phyloP scores from a whole-genome alignment of 2,329 filamentous ascomycete species.

The Trichoderma hamatum region DNA sequence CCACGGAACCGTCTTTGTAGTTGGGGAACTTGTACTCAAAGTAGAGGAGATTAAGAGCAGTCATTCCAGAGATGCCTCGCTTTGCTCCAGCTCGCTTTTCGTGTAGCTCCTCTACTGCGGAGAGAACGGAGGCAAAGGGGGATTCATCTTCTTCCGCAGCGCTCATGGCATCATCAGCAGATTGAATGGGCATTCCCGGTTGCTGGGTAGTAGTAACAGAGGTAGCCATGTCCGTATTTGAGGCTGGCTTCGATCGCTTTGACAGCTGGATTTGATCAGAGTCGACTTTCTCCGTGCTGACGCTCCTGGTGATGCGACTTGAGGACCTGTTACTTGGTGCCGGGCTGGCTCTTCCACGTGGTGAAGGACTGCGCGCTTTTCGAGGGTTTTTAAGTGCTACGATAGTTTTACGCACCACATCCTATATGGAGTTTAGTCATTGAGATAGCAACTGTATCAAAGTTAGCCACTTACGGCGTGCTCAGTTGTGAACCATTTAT shows the following conservation, averaged over 20 bases:
- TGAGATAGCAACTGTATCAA: not conserved
- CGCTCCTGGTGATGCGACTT: conserved; percentile 25
- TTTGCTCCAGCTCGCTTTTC: conserved; percentile 26
- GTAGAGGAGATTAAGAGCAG: conserved; percentile 39
- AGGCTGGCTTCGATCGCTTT: conserved; percentile 12
- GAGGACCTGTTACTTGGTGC: conserved; percentile 26
- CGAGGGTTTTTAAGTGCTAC: conserved; percentile 33
- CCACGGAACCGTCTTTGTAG: conserved; percentile 33
- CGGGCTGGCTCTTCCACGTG: conserved; percentile 28
- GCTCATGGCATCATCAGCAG: conserved; percentile 6
- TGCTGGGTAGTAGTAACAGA: not conserved
- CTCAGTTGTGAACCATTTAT: conserved; percentile 50
- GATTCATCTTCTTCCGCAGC: conserved; percentile 27
- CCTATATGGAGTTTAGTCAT: conserved; percentile 31
- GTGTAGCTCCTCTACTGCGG: conserved; percentile 34
- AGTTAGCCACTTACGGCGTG: conserved; percentile 44
- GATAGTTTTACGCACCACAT: conserved; percentile 33
- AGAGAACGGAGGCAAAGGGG: conserved; percentile 37
- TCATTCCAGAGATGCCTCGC: conserved; percentile 31
- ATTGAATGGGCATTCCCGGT: not conserved
- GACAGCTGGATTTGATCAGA: not conserved
- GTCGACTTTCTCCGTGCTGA: conserved; percentile 27
- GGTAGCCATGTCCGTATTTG: not conserved
- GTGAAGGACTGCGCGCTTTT: conserved; percentile 30
- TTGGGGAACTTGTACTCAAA: conserved; percentile 39